Evolutionary conservation across 768 basidiomycete species (phyloP).

Genomic region (Trametopsis cervina): DNA sequence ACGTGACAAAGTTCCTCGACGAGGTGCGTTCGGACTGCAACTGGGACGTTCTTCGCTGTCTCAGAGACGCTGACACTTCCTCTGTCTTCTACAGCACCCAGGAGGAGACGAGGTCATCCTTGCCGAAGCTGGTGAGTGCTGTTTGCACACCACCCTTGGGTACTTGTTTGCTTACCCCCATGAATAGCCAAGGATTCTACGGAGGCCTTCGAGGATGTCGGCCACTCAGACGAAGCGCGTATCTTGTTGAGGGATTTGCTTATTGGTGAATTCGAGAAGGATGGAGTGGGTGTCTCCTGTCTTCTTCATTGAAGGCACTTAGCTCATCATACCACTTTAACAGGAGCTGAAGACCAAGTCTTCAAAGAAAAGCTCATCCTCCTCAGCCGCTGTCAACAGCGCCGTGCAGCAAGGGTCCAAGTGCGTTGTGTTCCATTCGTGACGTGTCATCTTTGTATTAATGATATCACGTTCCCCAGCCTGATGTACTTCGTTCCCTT

Average conservation of each 20-base stretch:
- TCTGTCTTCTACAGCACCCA: constrained; percentile 56
- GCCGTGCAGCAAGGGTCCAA: constrained; percentile 65
- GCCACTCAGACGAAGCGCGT: constrained; percentile 97
- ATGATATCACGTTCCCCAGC: constrained; percentile 29
- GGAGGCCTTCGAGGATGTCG: constrained; percentile 98
- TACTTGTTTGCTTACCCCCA: too few relatives aligned
- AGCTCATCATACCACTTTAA: neutral
- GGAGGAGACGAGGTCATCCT: constrained; percentile 98
- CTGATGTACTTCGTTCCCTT: constrained; percentile 84
- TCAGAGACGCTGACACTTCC: neutral
- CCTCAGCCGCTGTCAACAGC: constrained; percentile 29
- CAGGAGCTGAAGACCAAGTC: constrained; percentile 51
- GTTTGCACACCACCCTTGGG: constrained; percentile 13
- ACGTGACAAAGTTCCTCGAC: constrained; percentile 90
- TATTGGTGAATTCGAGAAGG: constrained; percentile 77
- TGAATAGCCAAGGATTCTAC: constrained; percentile 84
- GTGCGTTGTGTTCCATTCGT: constrained; percentile 31
- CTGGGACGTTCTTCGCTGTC: neutral
- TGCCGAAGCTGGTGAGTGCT: constrained; percentile 75
- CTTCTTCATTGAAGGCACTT: neutral
- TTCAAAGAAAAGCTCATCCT: constrained; percentile 33
- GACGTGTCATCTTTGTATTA: constrained; percentile 5
- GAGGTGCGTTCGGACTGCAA: constrained; percentile 50
- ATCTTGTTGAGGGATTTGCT: constrained; percentile 71
- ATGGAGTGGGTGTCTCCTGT: constrained; percentile 40